These are phyloP conservation scores for Lecanosticta acicola DNA, from an alignment of 2,329 filamentous ascomycete species.

Conservation along the genomic window DNA sequence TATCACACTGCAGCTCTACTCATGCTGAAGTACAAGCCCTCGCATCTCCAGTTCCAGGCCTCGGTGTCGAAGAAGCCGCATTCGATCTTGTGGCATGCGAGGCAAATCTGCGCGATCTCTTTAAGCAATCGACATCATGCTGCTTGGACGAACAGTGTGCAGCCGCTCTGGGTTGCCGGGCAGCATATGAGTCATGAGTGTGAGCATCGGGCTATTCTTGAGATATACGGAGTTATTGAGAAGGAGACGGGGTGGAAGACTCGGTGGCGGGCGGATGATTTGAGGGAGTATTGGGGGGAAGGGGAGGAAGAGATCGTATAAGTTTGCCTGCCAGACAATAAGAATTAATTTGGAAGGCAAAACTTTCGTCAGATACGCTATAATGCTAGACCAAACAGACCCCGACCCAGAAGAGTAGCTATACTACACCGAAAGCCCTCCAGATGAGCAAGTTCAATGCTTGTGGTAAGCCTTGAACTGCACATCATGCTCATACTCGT, in stretches of 20 bases:
- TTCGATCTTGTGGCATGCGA: slow-evolving; percentile 45
- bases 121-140: slow-evolving; percentile 42
- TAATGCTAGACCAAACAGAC: neutral
- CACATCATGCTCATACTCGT: slow-evolving; percentile 27
- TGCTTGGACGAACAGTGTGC: slow-evolving; percentile 43
- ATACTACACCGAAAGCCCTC: neutral
- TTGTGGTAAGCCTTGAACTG: slow-evolving; percentile 21
- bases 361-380: neutral
- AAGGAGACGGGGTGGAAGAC: slow-evolving; percentile 51
- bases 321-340: no score
- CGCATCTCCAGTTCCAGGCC: slow-evolving; percentile 19
- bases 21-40: slow-evolving; percentile 48
- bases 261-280: slow-evolving; percentile 48
- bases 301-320: no score
- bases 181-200: slow-evolving; percentile 43
- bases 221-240: slow-evolving; percentile 47
- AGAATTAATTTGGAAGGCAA: neutral
- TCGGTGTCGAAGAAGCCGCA: slow-evolving; percentile 32
- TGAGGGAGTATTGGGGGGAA: slow-evolving; percentile 50
- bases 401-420: neutral
- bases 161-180: slow-evolving; percentile 46
- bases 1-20: slow-evolving; percentile 53
- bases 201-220: slow-evolving; percentile 44
- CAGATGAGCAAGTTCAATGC: slow-evolving; percentile 1
- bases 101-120: slow-evolving; percentile 44